Percentiles rank a stretch among this genome's conserved stretches.
Conservation (phyloP, 1,284 basidiomycete genomes). For the Rhodotorula sp. region DNA sequence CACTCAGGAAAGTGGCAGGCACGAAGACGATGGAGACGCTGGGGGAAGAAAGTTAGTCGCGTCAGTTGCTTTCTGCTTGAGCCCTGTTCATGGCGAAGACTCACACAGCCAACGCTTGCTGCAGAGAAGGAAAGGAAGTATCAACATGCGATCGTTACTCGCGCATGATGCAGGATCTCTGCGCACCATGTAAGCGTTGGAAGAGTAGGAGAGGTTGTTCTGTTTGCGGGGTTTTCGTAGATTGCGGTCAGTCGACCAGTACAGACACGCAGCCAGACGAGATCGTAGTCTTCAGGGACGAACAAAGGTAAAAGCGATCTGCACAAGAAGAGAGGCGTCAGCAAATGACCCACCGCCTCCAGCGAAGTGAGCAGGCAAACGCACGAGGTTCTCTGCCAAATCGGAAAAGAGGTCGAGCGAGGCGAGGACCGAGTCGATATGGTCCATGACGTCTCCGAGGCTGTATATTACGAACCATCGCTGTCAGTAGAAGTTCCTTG, state of each 20-base stretch:
- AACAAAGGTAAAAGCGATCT: constrained; percentile 5
- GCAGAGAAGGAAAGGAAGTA: neutral
- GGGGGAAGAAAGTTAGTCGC: neutral
- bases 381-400: constrained; percentile 19
- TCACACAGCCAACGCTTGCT: constrained; percentile 19
- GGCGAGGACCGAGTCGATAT: constrained; percentile 22
- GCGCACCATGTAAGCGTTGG: constrained; percentile 17
- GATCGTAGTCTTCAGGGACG: neutral
- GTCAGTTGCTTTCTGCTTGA: neutral
- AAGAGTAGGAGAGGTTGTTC: constrained; percentile 48
- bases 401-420: constrained; percentile 26
- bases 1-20: constrained; percentile 60
- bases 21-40: constrained; percentile 65
- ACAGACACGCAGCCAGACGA: neutral
- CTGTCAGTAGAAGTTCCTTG: too few relatives aligned
- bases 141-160: neutral
- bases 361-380: too few relatives aligned
- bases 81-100: neutral
- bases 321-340: neutral
- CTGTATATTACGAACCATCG: neutral
- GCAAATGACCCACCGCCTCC: too few relatives aligned
- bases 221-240: constrained; percentile 39
- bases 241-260: too few relatives aligned
- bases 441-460: constrained; percentile 33
- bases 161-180: neutral